Conservation (phyloP, 2,329 filamentous ascomycete species). For the Colletotrichum tabaci region DNA sequence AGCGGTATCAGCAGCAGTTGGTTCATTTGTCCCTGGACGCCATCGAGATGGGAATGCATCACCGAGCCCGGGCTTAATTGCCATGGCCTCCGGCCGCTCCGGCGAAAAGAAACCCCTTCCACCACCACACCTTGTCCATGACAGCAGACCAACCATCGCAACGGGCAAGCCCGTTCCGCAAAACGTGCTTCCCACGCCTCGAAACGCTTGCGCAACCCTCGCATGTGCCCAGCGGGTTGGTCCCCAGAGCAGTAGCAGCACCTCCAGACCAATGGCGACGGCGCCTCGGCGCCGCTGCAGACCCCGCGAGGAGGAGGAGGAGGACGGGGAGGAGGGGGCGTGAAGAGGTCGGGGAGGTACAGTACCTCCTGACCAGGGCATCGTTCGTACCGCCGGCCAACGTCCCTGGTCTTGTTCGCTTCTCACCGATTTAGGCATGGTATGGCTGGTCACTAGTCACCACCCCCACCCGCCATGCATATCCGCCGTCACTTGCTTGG, state of each 20-base stretch:
- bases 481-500: conserved; percentile 16
- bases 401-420: not conserved
- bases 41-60: too few relatives aligned
- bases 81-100: conserved; percentile 15
- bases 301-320: conserved; percentile 7
- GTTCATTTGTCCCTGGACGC: too few relatives aligned
- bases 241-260: not conserved
- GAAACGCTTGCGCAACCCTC: conserved; percentile 13
- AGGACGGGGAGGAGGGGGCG: not conserved
- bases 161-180: conserved; percentile 28
- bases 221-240: not conserved
- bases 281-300: not conserved
- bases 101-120: not conserved
- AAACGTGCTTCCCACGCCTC: conserved; percentile 27
- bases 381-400: not conserved
- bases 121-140: not conserved
- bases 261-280: not conserved
- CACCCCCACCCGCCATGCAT: conserved; percentile 12
- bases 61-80: too few relatives aligned
- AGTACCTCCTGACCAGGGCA: conserved; percentile 16
- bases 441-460: too few relatives aligned
- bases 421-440: too few relatives aligned
- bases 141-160: conserved; percentile 1
- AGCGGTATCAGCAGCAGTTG: not conserved
- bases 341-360: conserved; percentile 20